Evolutionary conservation across 177 flowering plant genomes (phyloP).

Genomic region (Vitis hybrid): DNA sequence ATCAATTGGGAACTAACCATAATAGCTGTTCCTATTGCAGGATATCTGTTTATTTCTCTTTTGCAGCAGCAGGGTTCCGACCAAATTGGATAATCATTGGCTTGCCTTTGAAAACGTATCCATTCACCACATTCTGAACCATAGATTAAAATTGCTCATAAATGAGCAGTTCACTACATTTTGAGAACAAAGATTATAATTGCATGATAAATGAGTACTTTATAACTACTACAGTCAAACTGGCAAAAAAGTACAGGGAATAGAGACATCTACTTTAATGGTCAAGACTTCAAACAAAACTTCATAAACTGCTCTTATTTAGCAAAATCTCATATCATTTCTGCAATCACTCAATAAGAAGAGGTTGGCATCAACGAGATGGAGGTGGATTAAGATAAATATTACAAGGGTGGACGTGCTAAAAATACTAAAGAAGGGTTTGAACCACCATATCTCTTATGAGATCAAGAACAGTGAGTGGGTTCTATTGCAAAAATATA

Average conservation of each 20-base stretch:
- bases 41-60: conserved; percentile 29
- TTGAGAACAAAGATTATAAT: background rate
- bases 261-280: background rate
- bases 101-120: conserved; percentile 85
- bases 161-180: background rate
- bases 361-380: too few species aligned
- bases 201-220: background rate
- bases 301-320: background rate
- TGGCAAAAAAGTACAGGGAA: background rate
- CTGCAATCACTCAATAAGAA: too few species aligned
- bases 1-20: too few species aligned
- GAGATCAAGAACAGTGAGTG: too few species aligned
- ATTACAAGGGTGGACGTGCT: too few species aligned
- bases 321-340: too few species aligned
- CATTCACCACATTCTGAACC: conserved; percentile 82
- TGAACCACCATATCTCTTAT: too few species aligned
- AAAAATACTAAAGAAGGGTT: too few species aligned
- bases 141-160: background rate
- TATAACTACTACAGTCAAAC: background rate
- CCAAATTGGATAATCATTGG: conserved; percentile 98
- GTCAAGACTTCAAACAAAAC: background rate
- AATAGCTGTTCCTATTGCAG: too few species aligned
- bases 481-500: too few species aligned
- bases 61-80: conserved; percentile 57
- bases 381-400: too few species aligned